Base-by-base conservation (phyloP, 2,329 filamentous ascomycete genomes). In the Diaporthe sp. region DNA sequence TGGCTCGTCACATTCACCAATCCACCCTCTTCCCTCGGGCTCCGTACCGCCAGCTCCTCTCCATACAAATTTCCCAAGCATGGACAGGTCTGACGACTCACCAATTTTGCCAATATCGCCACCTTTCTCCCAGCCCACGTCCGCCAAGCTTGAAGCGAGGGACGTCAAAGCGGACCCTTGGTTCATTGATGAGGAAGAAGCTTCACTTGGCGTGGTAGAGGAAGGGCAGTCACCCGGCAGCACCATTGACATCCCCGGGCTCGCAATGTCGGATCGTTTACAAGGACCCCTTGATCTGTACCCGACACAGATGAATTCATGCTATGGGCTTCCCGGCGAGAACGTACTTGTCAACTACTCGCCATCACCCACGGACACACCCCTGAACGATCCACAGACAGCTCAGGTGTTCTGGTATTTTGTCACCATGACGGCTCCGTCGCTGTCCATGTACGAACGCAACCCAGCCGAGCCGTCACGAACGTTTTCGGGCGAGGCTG, bases 331-430 rank as follows among this genome's bases (percentile, higher is more conserved):
- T 79, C 86, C 85, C 0, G 83, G 87, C 22, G 86, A 87, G 49
- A 85, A 88, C 73, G 86, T 88, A 44, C 86, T 95, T 61, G 88
- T 91, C 19, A 91, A 90, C 3, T 95, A 96, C 79, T 88, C 89
- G 55, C 93, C 93, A 7, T 91, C 91, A 1, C 89, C 91, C 5
- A 85, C 88, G 31, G 91, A 90, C 44, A 93, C 93, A 53, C 96
- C 97, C 44, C 86, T 98, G 39, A 94, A 92, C 79, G 95, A 98
- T 78, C 90, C 92, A 3, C 92, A 93, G 78, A 96, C 95, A 15
- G 93, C 95, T 19, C 90, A 93, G 42, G 92, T 98, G 9, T 98
- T 98, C 82, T 93, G 93, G 83, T 95, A 98, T 84, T 98, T 98
- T 82, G 92, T 98, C 62, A 94, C 95, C 79, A 93, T 97, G 9